These are phyloP conservation scores for Petunia secreta DNA, from an alignment of 257 asterid genomes.

Conservation along the genomic window DNA sequence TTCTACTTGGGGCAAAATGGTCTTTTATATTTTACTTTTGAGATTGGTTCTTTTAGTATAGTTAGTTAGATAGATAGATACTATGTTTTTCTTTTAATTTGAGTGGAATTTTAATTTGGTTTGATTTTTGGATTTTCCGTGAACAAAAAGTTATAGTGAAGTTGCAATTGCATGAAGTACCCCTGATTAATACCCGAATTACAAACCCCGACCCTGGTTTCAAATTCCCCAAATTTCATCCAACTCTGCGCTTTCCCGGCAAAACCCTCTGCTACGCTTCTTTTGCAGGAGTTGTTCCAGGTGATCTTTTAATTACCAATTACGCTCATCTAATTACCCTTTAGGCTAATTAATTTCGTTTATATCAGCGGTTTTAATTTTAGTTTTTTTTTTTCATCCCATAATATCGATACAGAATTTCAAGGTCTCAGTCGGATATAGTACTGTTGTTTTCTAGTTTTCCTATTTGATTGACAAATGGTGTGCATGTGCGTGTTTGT, in stretches of 20 bases:
- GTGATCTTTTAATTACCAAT: neutral
- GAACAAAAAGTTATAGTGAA: neutral
- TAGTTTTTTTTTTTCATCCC: neutral
- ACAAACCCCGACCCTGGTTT: neutral
- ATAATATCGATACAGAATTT: conserved; percentile 9
- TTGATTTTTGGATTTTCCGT: too few species aligned
- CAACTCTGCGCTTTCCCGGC: conserved; percentile 23
- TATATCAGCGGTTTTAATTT: neutral
- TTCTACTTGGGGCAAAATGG: too few species aligned
- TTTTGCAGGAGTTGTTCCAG: conserved; percentile 1
- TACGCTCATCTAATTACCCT: neutral
- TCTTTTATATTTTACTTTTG: too few species aligned
- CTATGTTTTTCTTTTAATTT: too few species aligned
- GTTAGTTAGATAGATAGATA: too few species aligned
- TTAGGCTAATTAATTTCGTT: neutral
- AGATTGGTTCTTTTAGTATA: too few species aligned
- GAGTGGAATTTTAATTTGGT: too few species aligned
- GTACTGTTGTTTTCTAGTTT: neutral
- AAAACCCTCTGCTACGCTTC: conserved; percentile 2
- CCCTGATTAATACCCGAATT: neutral
- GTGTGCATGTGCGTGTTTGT: neutral
- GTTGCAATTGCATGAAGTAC: neutral
- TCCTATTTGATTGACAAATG: neutral
- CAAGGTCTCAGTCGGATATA: neutral
- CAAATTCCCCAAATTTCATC: conserved; percentile 12